These are phyloP conservation scores for Daldinia bambusicola DNA, from an alignment of 495 filamentous ascomycete species.

Conservation along the genomic window DNA sequence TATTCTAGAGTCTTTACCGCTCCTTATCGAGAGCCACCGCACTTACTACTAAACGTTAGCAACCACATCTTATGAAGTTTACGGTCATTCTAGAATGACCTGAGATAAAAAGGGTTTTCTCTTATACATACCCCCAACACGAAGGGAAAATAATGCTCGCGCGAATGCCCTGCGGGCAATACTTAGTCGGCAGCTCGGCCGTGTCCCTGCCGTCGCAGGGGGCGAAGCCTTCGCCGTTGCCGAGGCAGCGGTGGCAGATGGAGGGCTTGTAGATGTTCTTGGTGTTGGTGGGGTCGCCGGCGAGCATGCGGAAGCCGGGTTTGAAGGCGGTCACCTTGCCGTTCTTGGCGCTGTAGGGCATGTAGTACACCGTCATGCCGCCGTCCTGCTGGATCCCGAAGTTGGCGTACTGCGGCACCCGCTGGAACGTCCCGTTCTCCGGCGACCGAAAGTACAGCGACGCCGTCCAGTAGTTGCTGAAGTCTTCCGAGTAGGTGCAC, in stretches of 20 bases:
- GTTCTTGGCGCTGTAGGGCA: slow-evolving; percentile 55
- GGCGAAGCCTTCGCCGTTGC: slow-evolving; percentile 69
- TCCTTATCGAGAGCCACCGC: too few species aligned
- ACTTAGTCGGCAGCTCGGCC: slow-evolving; percentile 39
- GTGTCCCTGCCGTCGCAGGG: slow-evolving; percentile 65
- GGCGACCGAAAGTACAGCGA: slow-evolving; percentile 56
- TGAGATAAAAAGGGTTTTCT: too few species aligned
- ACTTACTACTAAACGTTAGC: too few species aligned
- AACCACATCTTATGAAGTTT: too few species aligned
- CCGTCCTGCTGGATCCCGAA: slow-evolving; percentile 54
- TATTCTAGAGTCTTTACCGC: too few species aligned
- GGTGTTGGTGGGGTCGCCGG: slow-evolving; percentile 67
- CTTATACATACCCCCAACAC: slow-evolving; percentile 45
- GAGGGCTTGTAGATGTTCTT: slow-evolving; percentile 56
- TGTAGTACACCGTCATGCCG: slow-evolving; percentile 59
- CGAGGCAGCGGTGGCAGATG: slow-evolving; percentile 70
- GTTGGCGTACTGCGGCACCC: slow-evolving; percentile 58
- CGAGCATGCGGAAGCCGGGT: slow-evolving; percentile 74
- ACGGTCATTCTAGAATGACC: too few species aligned
- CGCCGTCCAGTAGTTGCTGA: slow-evolving; percentile 60
- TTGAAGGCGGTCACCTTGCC: slow-evolving; percentile 51
- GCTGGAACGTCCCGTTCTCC: slow-evolving; percentile 55
- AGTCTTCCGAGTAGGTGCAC: slow-evolving; percentile 51
- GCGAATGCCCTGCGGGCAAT: slow-evolving; percentile 53
- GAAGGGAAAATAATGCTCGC: slow-evolving; percentile 55